Evolutionary conservation across 345 rosid species (phyloP).

Genomic region (Dovyalis caffra): DNA sequence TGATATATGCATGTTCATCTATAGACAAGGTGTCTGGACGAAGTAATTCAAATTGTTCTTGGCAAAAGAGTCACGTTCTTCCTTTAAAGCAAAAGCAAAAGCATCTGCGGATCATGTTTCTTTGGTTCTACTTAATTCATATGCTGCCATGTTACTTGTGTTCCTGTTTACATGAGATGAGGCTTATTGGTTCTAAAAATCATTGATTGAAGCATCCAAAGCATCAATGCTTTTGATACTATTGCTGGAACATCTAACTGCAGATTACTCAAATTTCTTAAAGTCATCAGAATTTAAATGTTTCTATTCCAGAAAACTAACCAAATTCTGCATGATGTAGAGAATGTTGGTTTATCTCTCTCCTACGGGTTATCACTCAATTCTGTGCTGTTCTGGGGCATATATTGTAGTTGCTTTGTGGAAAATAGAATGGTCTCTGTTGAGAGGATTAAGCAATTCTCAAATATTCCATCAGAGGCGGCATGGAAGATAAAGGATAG

Average conservation of each 20-base stretch:
- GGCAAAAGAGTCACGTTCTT: background rate
- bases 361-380: conserved; percentile 93
- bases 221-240: background rate
- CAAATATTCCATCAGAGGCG: conserved; percentile 75
- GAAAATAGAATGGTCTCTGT: conserved; percentile 93
- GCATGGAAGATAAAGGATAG: conserved; percentile 64
- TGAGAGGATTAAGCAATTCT: conserved; percentile 89
- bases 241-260: background rate
- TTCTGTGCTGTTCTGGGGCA: conserved; percentile 68
- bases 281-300: background rate
- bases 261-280: background rate
- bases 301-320: background rate
- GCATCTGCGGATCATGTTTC: background rate
- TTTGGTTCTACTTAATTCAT: background rate
- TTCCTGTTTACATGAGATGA: background rate
- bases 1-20: background rate
- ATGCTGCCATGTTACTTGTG: background rate
- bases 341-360: conserved; percentile 83
- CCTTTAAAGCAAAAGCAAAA: background rate
- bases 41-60: background rate
- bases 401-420: conserved; percentile 81
- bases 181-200: background rate
- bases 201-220: background rate
- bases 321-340: conserved; percentile 36
- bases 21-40: background rate